Evolutionary conservation across 2,329 filamentous ascomycete species (phyloP).

Genomic region (Phoma sp.): DNA sequence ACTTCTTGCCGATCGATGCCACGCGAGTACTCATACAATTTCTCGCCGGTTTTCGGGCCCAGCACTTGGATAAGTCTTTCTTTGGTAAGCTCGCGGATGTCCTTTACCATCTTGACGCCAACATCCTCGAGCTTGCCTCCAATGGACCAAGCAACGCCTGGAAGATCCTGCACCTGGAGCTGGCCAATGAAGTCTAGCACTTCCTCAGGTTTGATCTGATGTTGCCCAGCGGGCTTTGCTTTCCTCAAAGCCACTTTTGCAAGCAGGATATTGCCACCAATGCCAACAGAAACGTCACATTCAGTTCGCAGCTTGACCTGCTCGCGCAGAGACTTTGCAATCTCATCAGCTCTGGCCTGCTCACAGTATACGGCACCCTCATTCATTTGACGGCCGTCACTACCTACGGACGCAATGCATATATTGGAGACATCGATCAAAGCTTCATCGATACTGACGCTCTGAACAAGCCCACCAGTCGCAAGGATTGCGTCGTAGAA

Average conservation of each 20-base stretch:
- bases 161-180: constrained; percentile 79
- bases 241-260: constrained; percentile 90
- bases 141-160: constrained; percentile 91
- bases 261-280: constrained; percentile 86
- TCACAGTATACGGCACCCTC: constrained; percentile 78
- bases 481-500: constrained; percentile 88
- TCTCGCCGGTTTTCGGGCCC: constrained; percentile 91
- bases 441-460: constrained; percentile 95
- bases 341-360: constrained; percentile 75
- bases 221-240: constrained; percentile 93
- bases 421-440: constrained; percentile 80
- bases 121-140: constrained; percentile 87
- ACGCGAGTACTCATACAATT: constrained; percentile 85
- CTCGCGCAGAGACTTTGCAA: constrained; percentile 71
- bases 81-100: constrained; percentile 77
- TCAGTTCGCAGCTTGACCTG: constrained; percentile 76
- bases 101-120: constrained; percentile 80
- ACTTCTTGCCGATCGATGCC: constrained; percentile 88
- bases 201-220: constrained; percentile 82
- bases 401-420: constrained; percentile 69
- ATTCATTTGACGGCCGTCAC: constrained; percentile 67
- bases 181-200: constrained; percentile 77
- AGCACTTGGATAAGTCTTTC: constrained; percentile 75
- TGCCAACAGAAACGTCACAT: constrained; percentile 90
- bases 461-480: constrained; percentile 84